Evolutionary conservation across 148 eudicot species (phyloP), one percentile per base, ranked within the genome.

Genomic region (Heliamphora exappendiculata): DNA sequence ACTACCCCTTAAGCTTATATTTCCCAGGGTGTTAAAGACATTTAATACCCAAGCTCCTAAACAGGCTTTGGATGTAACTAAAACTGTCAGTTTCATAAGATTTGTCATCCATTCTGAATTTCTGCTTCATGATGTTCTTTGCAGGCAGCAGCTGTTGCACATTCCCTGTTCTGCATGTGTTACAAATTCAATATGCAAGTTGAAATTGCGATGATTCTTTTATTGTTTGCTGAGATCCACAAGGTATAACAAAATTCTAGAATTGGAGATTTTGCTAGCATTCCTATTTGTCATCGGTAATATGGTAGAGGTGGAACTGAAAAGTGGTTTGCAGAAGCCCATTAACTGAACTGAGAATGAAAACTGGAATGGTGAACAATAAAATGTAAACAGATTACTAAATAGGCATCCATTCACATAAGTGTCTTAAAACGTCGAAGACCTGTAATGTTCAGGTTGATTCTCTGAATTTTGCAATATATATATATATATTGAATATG

Each of bases 101-200:
- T 16, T 22, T 64, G 57, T 60, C 62, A 19, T 57, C 24, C n/a
- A 33, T 73, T 17, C 70, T 74, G 58, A 76, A 53, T 66, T 73
- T 17, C 70, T 74, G 58, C 74, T 59, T 66, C 55, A 76, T 37
- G 45, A 66, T 80, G 28, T 71, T 79, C 75, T 76, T 62, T 87
- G 73, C 96, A 94, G 99, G 99, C 98, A 53, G 97, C 88, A 75
- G 83, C 88, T 57, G 93, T 95, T 66, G 98, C 99, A 34, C 90
- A 85, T 62, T 85, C 94, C 49, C 89, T 95, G 74, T 95, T 93
- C 83, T 88, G 90, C 91, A 84, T 84, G 86, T 95, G 97, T 81
- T 90, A 93, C 88, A 93, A 95, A 78, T 93, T 91, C 81, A 89
- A 89, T 82, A 80, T 89, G 86, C 96, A 95, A 81, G 89, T 95